phyloP scores from a whole-genome alignment of 768 basidiomycete genomes.

The Astraeus odoratus region DNA sequence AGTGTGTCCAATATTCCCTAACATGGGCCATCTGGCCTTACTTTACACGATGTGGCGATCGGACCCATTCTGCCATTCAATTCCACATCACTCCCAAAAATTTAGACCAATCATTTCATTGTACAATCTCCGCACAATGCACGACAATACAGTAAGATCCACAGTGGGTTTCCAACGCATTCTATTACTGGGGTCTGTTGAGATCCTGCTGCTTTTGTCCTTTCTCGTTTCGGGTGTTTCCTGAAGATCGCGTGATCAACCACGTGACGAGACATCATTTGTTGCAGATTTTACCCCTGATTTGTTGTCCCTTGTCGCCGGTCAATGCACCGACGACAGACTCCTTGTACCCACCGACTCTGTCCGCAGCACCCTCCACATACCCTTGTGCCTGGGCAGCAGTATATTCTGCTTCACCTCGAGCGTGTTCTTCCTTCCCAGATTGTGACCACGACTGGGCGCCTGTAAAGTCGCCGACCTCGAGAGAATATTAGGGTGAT shows the following conservation, averaged over 20 bases:
- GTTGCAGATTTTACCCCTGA: constrained; percentile 34
- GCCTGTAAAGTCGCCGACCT: constrained; percentile 40
- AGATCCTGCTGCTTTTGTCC: constrained; percentile 47
- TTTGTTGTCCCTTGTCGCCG: constrained; percentile 50
- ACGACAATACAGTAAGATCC: too few species aligned
- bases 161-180: too few species aligned
- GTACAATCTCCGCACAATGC: too few species aligned
- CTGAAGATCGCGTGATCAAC: constrained; percentile 20
- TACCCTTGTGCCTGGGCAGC: constrained; percentile 45
- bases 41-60: too few species aligned
- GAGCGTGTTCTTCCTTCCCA: constrained; percentile 44
- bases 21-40: too few species aligned
- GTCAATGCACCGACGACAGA: constrained; percentile 46
- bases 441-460: constrained; percentile 34
- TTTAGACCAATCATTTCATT: too few species aligned
- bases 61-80: too few species aligned
- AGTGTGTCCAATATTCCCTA: too few species aligned
- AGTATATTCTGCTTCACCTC: constrained; percentile 42
- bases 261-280: fast-evolving
- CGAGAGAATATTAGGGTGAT: neutral
- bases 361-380: constrained; percentile 40
- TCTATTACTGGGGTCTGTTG: constrained; percentile 31
- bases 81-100: too few species aligned
- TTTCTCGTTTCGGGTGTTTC: constrained; percentile 48
- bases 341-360: constrained; percentile 44